Conservation (phyloP, 2,329 filamentous ascomycete species). For the Monosporascus sp. region DNA sequence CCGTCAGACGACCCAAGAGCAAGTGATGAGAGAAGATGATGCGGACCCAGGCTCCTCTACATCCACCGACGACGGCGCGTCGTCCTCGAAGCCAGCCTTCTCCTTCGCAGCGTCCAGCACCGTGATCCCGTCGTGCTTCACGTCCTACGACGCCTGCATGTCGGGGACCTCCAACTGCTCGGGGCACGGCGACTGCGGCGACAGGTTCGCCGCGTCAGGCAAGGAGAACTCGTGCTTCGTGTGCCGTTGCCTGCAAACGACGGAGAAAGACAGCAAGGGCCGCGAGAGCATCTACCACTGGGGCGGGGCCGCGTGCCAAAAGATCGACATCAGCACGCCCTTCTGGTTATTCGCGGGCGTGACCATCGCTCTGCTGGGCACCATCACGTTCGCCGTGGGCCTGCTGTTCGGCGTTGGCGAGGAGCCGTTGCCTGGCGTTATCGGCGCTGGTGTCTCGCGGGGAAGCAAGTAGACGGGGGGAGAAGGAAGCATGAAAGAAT, state of each 20-base stretch:
- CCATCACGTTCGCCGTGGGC: slow-evolving; percentile 66
- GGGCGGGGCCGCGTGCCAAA: slow-evolving; percentile 84
- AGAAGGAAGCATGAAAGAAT: neutral
- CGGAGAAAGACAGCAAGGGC: slow-evolving; percentile 39
- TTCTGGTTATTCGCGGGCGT: slow-evolving; percentile 85
- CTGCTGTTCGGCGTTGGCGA: slow-evolving; percentile 79
- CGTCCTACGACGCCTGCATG: slow-evolving; percentile 61
- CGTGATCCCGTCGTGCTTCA: slow-evolving; percentile 67
- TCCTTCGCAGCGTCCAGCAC: slow-evolving; percentile 22
- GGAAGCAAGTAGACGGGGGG: slow-evolving; percentile 48
- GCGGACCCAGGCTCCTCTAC: slow-evolving; percentile 7
- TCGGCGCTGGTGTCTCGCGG: slow-evolving; percentile 84
- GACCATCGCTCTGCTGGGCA: slow-evolving; percentile 61
- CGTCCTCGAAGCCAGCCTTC: slow-evolving; percentile 23
- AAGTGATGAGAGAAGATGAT: slow-evolving; percentile 34
- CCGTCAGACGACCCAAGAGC: slow-evolving; percentile 38
- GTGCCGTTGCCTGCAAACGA: slow-evolving; percentile 67
- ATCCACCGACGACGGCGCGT: slow-evolving; percentile 21
- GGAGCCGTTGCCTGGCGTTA: slow-evolving; percentile 85
- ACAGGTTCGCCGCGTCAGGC: slow-evolving; percentile 50
- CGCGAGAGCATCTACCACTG: slow-evolving; percentile 60
- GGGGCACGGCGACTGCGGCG: slow-evolving; percentile 70
- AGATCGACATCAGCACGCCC: slow-evolving; percentile 80
- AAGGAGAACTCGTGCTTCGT: slow-evolving; percentile 59
- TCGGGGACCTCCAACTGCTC: slow-evolving; percentile 73